Conservation (phyloP, 2,329 filamentous ascomycete genomes). For the Aspergillus pseudoviridinutans region DNA sequence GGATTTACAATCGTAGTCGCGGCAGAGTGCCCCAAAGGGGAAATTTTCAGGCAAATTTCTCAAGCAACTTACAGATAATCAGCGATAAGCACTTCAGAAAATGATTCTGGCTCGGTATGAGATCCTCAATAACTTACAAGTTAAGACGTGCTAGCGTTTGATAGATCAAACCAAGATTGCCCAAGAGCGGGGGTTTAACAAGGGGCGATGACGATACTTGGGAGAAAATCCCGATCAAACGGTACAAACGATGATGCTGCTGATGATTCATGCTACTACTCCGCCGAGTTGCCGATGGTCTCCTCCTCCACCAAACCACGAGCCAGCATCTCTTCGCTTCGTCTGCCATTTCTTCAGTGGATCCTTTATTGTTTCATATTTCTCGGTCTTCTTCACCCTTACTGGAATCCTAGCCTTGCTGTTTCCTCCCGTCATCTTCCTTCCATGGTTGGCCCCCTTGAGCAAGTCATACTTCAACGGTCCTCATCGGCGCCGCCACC, state of each 20-base stretch:
- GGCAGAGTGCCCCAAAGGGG: constrained; percentile 14
- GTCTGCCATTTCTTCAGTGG: background rate
- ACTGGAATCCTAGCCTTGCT: background rate
- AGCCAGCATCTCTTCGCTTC: constrained; percentile 5
- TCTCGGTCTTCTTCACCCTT: constrained; percentile 8
- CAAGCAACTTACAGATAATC: background rate
- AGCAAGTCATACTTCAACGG: background rate
- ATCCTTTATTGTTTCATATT: constrained; percentile 3
- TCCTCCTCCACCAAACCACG: background rate
- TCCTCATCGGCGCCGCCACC: constrained; percentile 9
- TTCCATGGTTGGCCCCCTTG: background rate
- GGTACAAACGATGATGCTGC: background rate
- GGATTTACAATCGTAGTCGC: background rate
- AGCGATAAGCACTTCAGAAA: background rate
- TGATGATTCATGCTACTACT: constrained; percentile 5
- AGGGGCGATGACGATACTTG: background rate
- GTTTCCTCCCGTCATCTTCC: constrained; percentile 3
- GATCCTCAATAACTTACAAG: background rate
- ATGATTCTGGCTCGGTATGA: background rate
- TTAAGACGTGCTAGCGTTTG: background rate
- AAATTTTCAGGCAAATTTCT: background rate
- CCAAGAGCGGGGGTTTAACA: too few species aligned
- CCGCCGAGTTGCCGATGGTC: background rate
- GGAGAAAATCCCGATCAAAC: background rate
- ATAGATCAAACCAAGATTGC: background rate